Conservation (phyloP, 139 green algal genomes). For the Chlorella sp. region DNA sequence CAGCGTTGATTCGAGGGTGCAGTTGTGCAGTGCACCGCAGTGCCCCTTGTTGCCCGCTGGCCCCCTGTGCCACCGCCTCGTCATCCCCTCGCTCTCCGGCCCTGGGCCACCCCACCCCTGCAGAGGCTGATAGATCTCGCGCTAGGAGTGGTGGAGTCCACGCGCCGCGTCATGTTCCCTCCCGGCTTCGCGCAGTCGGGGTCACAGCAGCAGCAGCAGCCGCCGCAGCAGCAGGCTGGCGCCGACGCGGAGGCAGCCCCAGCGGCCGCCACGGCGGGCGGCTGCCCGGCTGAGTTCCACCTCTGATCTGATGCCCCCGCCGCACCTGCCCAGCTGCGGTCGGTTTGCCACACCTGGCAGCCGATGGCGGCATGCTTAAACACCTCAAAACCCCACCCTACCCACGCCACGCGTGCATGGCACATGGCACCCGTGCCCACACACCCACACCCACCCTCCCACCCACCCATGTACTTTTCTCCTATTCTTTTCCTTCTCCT, state of each 20-base stretch:
- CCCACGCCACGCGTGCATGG: background rate
- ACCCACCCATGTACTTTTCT: background rate
- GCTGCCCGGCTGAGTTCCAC: no score
- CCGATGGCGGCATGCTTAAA: background rate
- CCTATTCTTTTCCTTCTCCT: background rate
- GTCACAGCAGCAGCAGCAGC: background rate
- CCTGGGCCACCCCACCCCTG: background rate
- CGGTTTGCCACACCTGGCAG: no score
- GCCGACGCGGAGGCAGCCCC: no score
- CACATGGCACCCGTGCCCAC: background rate
- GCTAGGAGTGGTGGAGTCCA: conserved; percentile 8
- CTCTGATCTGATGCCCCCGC: no score
- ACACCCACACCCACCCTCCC: background rate
- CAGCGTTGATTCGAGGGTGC: no score
- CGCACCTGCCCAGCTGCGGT: no score
- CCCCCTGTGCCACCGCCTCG: background rate
- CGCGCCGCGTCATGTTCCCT: conserved; percentile 8
- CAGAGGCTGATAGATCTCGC: background rate
- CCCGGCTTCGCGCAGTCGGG: background rate
- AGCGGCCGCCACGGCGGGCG: no score
- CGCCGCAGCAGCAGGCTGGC: background rate
- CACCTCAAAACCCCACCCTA: background rate
- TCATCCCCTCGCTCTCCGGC: background rate
- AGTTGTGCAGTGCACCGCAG: background rate
- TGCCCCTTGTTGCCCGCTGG: no score